Base-by-base conservation (phyloP, 78 protist species). In the Emiliania huxleyi region DNA sequence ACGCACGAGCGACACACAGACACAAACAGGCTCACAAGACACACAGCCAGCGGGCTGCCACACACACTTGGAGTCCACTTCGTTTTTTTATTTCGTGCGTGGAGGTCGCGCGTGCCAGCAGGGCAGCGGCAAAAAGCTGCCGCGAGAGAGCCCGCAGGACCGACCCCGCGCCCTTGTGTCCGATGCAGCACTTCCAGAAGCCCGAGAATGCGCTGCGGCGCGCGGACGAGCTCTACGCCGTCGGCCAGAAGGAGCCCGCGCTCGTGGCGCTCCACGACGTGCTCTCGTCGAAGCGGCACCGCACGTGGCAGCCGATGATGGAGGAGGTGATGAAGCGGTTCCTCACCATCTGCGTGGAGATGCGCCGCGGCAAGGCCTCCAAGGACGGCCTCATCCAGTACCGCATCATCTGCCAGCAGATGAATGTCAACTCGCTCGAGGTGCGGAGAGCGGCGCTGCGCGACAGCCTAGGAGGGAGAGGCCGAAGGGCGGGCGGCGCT, bases 361-460 rank as follows among this genome's bases (percentile, higher is more conserved):
- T 45, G 25, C 69, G 91, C 21, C 37, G 83, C 44, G 25, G 52
- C 23, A 42, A 46, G 55, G 21, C 25, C 0, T 69, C 85, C 25
- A 69, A 52, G 69, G 97, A 96, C 29, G 97, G 93, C 0, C 95
- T 96, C 22, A 79, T 93, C 43, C 92, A 90, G 91, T 96, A 92
- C 96, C 91, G 91, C 49, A 40, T 42, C 29, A 43, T 96, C 77
- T 71, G 90, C 79, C 96, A 94, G 92, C 83, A 62, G n/a, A 44
- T 55, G 44, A 90, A 90, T 81, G 56, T 85, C 33, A 22, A 33
- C n/a, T 94, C 95, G 48, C 43, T 95, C 33, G 96, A 93, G 91
- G 0, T n/a, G n/a, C n/a, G n/a, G n/a, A n/a, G n/a, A n/a, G n/a
- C n/a, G n/a, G n/a, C n/a, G n/a, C n/a, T n/a, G n/a, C n/a, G n/a